Evolutionary conservation across 2,329 filamentous ascomycete species (phyloP).

Genomic region (Leptodontidium sp.): DNA sequence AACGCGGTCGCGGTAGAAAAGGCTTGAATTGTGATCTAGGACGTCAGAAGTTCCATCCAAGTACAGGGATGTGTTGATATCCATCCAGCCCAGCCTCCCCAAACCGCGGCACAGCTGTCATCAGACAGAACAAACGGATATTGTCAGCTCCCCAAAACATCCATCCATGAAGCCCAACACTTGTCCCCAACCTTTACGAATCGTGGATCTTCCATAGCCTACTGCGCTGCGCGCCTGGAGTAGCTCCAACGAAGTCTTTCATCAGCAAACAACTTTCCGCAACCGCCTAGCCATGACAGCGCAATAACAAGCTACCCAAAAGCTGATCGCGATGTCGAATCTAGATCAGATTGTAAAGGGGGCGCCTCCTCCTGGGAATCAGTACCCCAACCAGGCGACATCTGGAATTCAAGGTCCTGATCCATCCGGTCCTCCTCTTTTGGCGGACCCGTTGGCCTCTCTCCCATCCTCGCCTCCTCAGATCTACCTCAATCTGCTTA

Average conservation of each 20-base stretch:
- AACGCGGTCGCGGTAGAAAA: not conserved
- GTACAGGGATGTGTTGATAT: conserved; percentile 8
- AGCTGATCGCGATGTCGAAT: conserved; percentile 43
- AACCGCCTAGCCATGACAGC: conserved; percentile 22
- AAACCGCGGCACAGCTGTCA: conserved; percentile 13
- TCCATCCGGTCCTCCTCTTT: conserved; percentile 45
- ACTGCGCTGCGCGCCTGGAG: conserved; percentile 13
- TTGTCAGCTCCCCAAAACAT: not conserved
- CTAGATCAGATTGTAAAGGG: conserved; percentile 91
- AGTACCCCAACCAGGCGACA: conserved; percentile 46
- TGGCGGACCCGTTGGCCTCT: conserved; percentile 46
- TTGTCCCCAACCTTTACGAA: not conserved
- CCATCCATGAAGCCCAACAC: conserved; percentile 16
- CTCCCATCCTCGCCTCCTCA: conserved; percentile 48
- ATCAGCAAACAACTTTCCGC: not conserved
- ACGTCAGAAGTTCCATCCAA: not conserved
- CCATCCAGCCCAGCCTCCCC: not conserved
- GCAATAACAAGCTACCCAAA: conserved; percentile 34
- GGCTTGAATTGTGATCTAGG: not conserved
- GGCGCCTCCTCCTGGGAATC: conserved; percentile 70
- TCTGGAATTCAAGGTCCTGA: conserved; percentile 50
- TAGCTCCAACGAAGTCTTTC: not conserved
- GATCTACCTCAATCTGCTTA: conserved; percentile 97
- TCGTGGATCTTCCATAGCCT: not conserved
- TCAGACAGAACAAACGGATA: conserved; percentile 16